Evolutionary conservation across 148 eudicot genomes (phyloP).

Genomic region (Persicaria maculosa): DNA sequence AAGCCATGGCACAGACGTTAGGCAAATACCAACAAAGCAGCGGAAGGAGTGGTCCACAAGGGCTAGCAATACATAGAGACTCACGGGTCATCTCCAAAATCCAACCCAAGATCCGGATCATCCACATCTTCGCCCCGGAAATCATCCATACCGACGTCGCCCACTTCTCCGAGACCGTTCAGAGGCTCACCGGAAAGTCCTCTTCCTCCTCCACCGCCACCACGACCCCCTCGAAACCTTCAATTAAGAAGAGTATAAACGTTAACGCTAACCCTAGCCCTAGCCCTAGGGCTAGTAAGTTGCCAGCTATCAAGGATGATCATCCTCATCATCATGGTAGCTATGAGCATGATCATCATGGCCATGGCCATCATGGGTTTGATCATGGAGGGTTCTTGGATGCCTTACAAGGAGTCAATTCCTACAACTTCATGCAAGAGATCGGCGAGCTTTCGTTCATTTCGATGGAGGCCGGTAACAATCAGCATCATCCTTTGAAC

Average conservation of each 20-base stretch:
- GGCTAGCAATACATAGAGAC: conserved; percentile 42
- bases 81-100: conserved; percentile 46
- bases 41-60: conserved; percentile 16
- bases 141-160: conserved; percentile 68
- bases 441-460: background rate
- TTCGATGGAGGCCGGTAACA: background rate
- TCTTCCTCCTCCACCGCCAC: background rate
- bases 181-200: conserved; percentile 71
- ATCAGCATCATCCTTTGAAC: conserved; percentile 3
- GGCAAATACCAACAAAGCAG: conserved; percentile 16
- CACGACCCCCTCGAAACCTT: background rate
- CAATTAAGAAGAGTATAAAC: background rate
- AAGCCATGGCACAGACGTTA: conserved; percentile 21
- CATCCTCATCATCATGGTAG: background rate
- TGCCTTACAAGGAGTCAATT: conserved; percentile 1
- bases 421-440: background rate
- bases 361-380: conserved; percentile 8
- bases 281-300: conserved; percentile 7
- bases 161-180: conserved; percentile 60
- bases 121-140: conserved; percentile 72
- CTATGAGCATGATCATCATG: background rate
- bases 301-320: background rate
- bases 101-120: conserved; percentile 67
- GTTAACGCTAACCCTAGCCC: conserved; percentile 3
- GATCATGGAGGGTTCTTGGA: conserved; percentile 11